Base-by-base conservation (phyloP, 108 stramenopile species). In the Nannochloropsis granulata region DNA sequence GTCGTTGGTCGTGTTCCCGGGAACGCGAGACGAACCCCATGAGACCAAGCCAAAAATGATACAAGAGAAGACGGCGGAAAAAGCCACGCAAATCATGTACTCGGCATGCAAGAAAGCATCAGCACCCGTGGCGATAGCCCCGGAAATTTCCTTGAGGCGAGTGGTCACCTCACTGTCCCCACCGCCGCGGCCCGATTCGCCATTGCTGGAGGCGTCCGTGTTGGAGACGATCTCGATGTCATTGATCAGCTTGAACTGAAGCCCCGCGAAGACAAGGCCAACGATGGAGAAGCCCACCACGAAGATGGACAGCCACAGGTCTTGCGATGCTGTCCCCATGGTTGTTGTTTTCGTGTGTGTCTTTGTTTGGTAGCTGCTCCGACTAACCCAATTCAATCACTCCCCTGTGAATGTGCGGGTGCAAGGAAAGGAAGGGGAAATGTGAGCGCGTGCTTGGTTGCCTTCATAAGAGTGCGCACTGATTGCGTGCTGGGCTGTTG, bases 111-210 rank as follows among this genome's bases (percentile, higher is more conserved):
- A 89, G 91, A 98, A 98, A 78, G 95, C 93, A 81, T 97, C 94
- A 79, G 98, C 98, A 42, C 98, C 98, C 82, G 94, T 91, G 82
- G 94, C 93, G 90, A 99, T 99, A 25, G 95, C 96, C 79, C 93
- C 91, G 88, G 96, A 95, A 81, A 97, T 96, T 86, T 97, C 94
- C 2, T 91, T 82, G 34, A 95, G 92, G 46, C 93, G 94, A n/a
- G 78, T 84, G 23, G 93, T 94, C n/a, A 92, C 92, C 81, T 94
- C 93, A 44, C 16, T 16, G 85, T 92, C 90, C 13, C 23, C 44
- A 23, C 44, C 9, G 43, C 87, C 82, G 24, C 91, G 92, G 44
- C 82, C 84, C 23, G 93, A 85, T 13, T 92, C 88, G 25, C 86
- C 92, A 19, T 85, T 86, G 19, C 88, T 90, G 84, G 92, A 91